These are phyloP conservation scores for Picochlorum sp. DNA, from an alignment of 139 green algal genomes.

Conservation along the genomic window DNA sequence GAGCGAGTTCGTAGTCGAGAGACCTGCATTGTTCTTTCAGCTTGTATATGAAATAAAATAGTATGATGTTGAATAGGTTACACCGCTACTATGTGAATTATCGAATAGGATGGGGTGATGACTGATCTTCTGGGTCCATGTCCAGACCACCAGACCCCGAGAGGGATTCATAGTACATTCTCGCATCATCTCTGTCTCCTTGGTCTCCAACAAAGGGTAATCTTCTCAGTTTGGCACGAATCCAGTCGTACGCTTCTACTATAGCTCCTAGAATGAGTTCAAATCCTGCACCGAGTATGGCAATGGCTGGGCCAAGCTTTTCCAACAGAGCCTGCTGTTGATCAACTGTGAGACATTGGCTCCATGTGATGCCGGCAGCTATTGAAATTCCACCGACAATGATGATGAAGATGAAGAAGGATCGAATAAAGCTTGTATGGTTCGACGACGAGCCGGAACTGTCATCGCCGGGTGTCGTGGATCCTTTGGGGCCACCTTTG, in stretches of 20 bases:
- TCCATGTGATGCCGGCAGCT: slow-evolving; percentile 21
- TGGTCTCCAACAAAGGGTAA: not conserved
- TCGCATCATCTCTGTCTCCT: not conserved
- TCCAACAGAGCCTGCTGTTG: slow-evolving; percentile 4
- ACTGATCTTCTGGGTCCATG: slow-evolving; percentile 29
- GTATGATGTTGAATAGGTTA: not conserved
- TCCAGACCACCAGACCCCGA: slow-evolving; percentile 15
- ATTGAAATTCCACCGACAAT: slow-evolving; percentile 20
- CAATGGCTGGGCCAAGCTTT: slow-evolving; percentile 5
- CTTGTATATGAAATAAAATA: not conserved
- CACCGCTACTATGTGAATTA: not conserved
- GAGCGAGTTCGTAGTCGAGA: too few relatives aligned
- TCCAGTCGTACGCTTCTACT: slow-evolving; percentile 23
- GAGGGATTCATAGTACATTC: slow-evolving; percentile 16
- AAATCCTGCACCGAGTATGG: not conserved
- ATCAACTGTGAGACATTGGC: slow-evolving; percentile 12
- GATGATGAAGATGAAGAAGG: slow-evolving; percentile 27
- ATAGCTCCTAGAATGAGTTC: slow-evolving; percentile 16
- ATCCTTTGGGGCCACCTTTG: slow-evolving; percentile 23
- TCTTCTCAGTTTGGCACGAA: slow-evolving; percentile 4
- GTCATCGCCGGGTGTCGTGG: slow-evolving; percentile 1
- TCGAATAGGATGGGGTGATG: slow-evolving; percentile 9
- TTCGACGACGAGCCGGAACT: not conserved
- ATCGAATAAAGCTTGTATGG: slow-evolving; percentile 1
- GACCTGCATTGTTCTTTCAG: too few relatives aligned